Base-by-base conservation (phyloP, 2,329 filamentous ascomycete genomes). In the Albifimbria verrucaria region DNA sequence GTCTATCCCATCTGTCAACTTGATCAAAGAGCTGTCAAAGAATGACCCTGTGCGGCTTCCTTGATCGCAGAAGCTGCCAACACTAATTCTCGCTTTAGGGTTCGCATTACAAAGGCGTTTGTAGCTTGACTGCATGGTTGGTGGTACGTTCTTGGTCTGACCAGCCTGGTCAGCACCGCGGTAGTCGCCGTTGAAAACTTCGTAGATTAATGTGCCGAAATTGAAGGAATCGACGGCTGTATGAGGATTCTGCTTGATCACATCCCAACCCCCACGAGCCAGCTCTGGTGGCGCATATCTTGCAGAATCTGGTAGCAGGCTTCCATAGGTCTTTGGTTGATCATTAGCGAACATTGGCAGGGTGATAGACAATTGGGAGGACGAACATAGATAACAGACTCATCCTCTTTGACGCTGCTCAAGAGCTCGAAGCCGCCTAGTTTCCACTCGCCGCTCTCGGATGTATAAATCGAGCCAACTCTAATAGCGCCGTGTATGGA, bases 401-500 rank as follows among this genome's bases (percentile, higher is more conserved):
- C 91, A 56, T 97, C 92, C 53, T 97, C 94, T 65, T 97, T 97
- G 74, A 97, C 87, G 36, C 89, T 97, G 72, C 92, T 97, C 54
- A 97, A 72, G 5, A 96, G 82, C 60, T 99, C 94, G 61, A 99
- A 96, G 1, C 94, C 94, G 20, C 89, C 92, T 2, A 99, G 76
- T 66, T 95, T 97, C 94, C 94, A 99, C 73, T 99, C 94, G 53
- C 94, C 94, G 65, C 94, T 97, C 67, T 97, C 93, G 55, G 91
- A 92, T 4, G 90, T 94, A 71, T 92, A 99, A 58, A 99, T 80
- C 0, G 93, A 96, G 1, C 89, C 89, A 20, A 90, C 88, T 57
- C 90, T 86, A 50, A 99, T 77, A 63, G 85, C 90, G 48, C 92
- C 94, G 64, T 99, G 94, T 49, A 99, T 89, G 0, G 92, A 97